Conservation (phyloP, 768 basidiomycete species). For the Xerocomus brunneocitrinus region DNA sequence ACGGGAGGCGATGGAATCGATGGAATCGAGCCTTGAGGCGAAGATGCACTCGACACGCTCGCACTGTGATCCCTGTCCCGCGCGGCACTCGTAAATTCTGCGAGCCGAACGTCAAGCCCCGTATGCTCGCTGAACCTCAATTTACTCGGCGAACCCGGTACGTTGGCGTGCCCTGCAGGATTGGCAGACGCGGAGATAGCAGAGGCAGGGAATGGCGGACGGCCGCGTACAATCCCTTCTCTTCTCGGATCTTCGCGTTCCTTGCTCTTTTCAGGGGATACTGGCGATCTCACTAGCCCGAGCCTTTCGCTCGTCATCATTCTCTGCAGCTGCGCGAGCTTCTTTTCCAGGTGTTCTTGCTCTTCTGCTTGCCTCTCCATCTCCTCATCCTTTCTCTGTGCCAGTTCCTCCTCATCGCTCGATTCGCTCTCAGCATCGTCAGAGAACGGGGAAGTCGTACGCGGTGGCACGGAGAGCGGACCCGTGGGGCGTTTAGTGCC, state of each 20-base stretch:
- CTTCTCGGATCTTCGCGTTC: conserved; percentile 14
- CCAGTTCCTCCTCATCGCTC: conserved; percentile 55
- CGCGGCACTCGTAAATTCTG: conserved; percentile 24
- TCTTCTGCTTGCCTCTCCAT: conserved; percentile 63
- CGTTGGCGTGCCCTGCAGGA: conserved; percentile 1
- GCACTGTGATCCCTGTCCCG: conserved; percentile 58
- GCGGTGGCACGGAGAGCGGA: conserved; percentile 29
- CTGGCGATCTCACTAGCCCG: conserved; percentile 52
- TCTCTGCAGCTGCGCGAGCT: conserved; percentile 61
- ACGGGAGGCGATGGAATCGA: conserved; percentile 73
- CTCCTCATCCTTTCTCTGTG: conserved; percentile 60
- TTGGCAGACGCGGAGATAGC: conserved; percentile 1
- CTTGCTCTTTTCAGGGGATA: conserved; percentile 37
- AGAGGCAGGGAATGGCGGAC: conserved; percentile 26
- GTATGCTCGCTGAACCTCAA: conserved; percentile 12
- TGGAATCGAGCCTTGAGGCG: conserved; percentile 74
- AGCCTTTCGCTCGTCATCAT: conserved; percentile 73
- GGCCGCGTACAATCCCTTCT: conserved; percentile 41
- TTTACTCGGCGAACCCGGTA: conserved; percentile 32
- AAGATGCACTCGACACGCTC: conserved; percentile 69
- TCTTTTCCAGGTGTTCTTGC: conserved; percentile 60
- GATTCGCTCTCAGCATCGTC: conserved; percentile 50
- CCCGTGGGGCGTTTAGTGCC: conserved; percentile 32
- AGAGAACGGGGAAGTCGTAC: conserved; percentile 48
- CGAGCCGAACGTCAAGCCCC: conserved; percentile 34